Evolutionary conservation across 2,329 filamentous ascomycete genomes (phyloP), one percentile per base, ranked within the genome.

Genomic region (Parastagonospora avenae): DNA sequence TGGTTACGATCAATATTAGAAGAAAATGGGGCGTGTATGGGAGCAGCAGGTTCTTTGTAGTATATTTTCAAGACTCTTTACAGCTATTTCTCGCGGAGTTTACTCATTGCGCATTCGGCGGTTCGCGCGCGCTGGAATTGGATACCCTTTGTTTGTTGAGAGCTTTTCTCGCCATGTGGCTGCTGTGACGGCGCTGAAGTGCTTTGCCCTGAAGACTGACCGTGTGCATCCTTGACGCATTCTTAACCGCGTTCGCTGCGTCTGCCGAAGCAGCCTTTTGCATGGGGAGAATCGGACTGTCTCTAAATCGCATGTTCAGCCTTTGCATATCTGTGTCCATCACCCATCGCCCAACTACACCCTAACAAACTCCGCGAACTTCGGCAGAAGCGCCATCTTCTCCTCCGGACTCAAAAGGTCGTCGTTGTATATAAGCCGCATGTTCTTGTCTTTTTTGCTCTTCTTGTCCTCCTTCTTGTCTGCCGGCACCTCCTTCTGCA

Each of bases 331-430:
- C 24, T 8, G 28, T 11, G 27, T 15, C 8, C 11, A 24, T 32
- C 11, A 15, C n/a, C 10, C 14, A 15, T 36, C 33, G 33, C 6
- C 15, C 24, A 16, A 4, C 53, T 62, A 70, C 42, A 60, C 57
- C 52, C 60, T 50, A 43, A 62, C 57, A 46, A 63, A 66, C 37
- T 60, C 58, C 0, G 87, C 85, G 78, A 95, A 96, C 74, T 85
- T 87, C 54, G 89, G 80, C 77, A 94, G 78, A 68, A 79, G 77
- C 27, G 91, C 88, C 90, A 96, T 92, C 76, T 87, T 91, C 81
- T 96, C 92, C 77, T 97, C 92, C 1, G 91, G 90, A 66, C 90
- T 94, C 66, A 86, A 78, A 51, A 89, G 87, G 44, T 88, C 85
- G 69, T 95, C 90, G 55, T 86, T 86, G 77, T 94, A 96, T 28